phyloP scores from a whole-genome alignment of 23 red algal species.

The Cyanidioschyzon merolae region DNA sequence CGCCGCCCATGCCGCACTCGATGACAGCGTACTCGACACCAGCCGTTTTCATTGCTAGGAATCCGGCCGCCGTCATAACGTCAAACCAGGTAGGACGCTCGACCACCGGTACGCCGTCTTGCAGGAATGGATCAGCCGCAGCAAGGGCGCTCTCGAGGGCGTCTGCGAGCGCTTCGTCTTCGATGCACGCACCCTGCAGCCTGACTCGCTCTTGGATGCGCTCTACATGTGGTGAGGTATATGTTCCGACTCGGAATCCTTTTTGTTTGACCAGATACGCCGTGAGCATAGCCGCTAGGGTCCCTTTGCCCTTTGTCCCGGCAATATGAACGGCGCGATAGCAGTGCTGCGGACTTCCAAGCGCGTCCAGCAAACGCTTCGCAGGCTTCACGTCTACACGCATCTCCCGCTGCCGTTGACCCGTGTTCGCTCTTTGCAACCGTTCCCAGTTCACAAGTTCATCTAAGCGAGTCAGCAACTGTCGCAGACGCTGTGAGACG shows the following conservation, averaged over 20 bases:
- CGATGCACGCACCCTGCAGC: slow-evolving; percentile 38
- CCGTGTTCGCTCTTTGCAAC: slow-evolving; percentile 18
- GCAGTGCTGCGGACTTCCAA: slow-evolving; percentile 41
- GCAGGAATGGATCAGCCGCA: slow-evolving; percentile 4
- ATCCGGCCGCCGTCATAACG: slow-evolving; percentile 50
- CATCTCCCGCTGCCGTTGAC: slow-evolving; percentile 27
- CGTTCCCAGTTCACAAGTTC: slow-evolving; percentile 85
- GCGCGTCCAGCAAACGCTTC: slow-evolving; percentile 37
- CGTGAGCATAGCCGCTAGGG: slow-evolving; percentile 49
- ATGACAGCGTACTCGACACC: slow-evolving; percentile 66
- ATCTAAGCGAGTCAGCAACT: slow-evolving; percentile 48
- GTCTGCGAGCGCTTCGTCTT: slow-evolving; percentile 56
- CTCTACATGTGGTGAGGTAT: slow-evolving; percentile 87
- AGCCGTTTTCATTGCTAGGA: slow-evolving; percentile 39
- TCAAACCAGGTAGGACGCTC: slow-evolving; percentile 80
- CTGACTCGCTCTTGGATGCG: slow-evolving; percentile 78
- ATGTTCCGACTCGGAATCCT: slow-evolving; percentile 38
- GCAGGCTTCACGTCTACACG: slow-evolving; percentile 40
- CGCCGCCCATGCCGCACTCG: slow-evolving; percentile 85
- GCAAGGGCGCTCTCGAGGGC: slow-evolving; percentile 40
- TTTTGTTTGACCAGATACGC: slow-evolving; percentile 19
- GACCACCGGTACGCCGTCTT: not conserved
- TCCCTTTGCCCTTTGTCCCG: slow-evolving; percentile 95
- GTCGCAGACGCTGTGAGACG: slow-evolving; percentile 13
- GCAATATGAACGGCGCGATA: slow-evolving; percentile 68